Base-by-base conservation (phyloP, 75 land plant species). In the Ceratopteris richardii region DNA sequence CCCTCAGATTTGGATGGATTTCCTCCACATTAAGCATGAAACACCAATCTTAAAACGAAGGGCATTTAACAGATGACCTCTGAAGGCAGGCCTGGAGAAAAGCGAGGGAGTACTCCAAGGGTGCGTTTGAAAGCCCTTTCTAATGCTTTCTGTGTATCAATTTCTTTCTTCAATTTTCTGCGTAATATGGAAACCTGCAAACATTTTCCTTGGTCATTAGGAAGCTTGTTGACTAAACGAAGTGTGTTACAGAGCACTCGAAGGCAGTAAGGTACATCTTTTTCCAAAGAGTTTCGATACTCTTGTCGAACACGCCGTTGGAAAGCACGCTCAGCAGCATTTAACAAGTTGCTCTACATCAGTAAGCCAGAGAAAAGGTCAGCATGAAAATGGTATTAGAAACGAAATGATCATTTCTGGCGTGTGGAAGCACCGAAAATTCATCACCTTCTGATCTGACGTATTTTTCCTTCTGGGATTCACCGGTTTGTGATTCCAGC, bases 51-150 rank as follows among this genome's bases (percentile, higher is more conserved):
- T n/a, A n/a, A n/a, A n/a, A n/a, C n/a, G n/a, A n/a, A n/a, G n/a
- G n/a, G n/a, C n/a, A n/a, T n/a, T n/a, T n/a, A n/a, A n/a, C n/a
- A 40, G 42, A 40, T 29, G 16, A 82, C 90, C 82, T 85, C 67
- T 25, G 76, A 58, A n/a, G 92, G 77, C 57, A 82, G 65, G 40
- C 69, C 51, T 10, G 74, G 79, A 57, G 81, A 81, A 42, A 82
- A 54, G 41, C 66, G 39, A 2, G 81, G 68, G 37, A 70, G 61
- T 13, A 67, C 64, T 5, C 72, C 70, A n/a, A 70, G 54, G 13
- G 82, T 71, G 28, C 85, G 72, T 1, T 71, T 62, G 25, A 81
- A 51, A 29, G 85, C 87, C 53, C 76, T 57, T 53, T 77, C 71
- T 43, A 83, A 57, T 58, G 83, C 80, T 53, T 42, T 62, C 26